Evolutionary conservation across 2,329 filamentous ascomycete species (phyloP), one percentile per base, ranked within the genome.

Genomic region (Setomelanomma holmii): DNA sequence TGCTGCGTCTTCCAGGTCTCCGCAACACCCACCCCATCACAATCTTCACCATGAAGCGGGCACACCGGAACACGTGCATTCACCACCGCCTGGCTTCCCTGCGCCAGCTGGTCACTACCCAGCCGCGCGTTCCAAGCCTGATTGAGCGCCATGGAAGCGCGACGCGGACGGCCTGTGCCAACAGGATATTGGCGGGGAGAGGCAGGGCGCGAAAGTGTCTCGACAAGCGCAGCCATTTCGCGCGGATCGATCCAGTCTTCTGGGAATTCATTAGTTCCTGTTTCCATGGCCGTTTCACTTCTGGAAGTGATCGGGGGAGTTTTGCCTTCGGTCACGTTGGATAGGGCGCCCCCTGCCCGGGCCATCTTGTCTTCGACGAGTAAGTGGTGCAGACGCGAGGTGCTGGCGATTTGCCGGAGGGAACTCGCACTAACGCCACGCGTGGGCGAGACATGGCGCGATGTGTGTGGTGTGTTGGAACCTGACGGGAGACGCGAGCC

Each of bases 71-170:
- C 30, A 39, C 36, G 42, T 0, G 17, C 22, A 10, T 10, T 36
- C 21, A n/a, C 38, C 24, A 41, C 42, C n/a, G 16, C 45, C 35
- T 20, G 11, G 8, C 22, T 2, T n/a, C 19, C 22, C 22, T 27
- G 5, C 14, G 16, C 8, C 30, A 24, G 22, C 23, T 30, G 27
- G 27, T 30, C 27, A 21, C 14, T 0, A 16, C 34, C 58, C 51
- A 2, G 52, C 45, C 4, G 53, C 49, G 17, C 27, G 14, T 64
- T 60, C 48, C 61, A 59, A 0, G 59, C 58, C 23, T 61, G 51
- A 38, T 67, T 68, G 1, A 67, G 55, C 2, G 54, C 51, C n/a
- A 56, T 35, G 3, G 53, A 58, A 12, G 60, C 60, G 8, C 49
- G 45, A 30, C 60, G 61, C 1, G 55, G 56, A n/a, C 59, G 56